Conservation (phyloP, 108 stramenopile genomes). For the Cyclotella sp. region DNA sequence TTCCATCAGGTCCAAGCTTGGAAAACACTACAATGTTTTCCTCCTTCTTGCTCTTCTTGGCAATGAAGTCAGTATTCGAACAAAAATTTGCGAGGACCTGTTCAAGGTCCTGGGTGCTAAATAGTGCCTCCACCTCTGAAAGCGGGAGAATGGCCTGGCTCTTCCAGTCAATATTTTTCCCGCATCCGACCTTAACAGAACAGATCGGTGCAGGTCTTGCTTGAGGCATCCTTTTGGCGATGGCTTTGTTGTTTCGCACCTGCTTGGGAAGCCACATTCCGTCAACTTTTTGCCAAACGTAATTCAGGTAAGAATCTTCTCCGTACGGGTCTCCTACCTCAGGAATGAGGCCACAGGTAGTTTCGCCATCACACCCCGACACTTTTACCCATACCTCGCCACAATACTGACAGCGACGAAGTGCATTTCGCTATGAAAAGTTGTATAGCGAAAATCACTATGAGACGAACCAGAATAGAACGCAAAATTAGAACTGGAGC, state of each 20-base stretch:
- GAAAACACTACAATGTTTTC: constrained; percentile 13
- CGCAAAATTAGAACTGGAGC: background rate
- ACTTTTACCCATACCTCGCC: constrained; percentile 45
- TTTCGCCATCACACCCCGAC: constrained; percentile 31
- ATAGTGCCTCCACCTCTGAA: constrained; percentile 28
- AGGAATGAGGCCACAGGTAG: constrained; percentile 35
- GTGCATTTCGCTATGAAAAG: constrained; percentile 15
- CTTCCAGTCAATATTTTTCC: constrained; percentile 28
- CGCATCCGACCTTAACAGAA: constrained; percentile 22
- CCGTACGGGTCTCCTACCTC: constrained; percentile 21
- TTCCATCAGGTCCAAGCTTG: constrained; percentile 8
- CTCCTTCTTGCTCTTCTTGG: constrained; percentile 27
- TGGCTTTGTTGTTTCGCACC: background rate
- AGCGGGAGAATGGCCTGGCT: constrained; percentile 29
- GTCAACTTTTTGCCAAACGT: constrained; percentile 9
- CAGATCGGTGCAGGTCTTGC: background rate
- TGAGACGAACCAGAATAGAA: background rate
- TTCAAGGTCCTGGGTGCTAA: constrained; percentile 30
- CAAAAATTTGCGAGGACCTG: constrained; percentile 7
- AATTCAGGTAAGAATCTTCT: constrained; percentile 4
- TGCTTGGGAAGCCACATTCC: constrained; percentile 10
- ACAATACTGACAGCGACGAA: constrained; percentile 31
- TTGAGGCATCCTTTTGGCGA: background rate
- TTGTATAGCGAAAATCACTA: background rate
- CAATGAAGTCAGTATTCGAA: constrained; percentile 14